A percentile compares a stretch with the other conserved stretches of the same genome.
Conservation (phyloP, 148 eudicot species). For the Vaccinium corymbosum region DNA sequence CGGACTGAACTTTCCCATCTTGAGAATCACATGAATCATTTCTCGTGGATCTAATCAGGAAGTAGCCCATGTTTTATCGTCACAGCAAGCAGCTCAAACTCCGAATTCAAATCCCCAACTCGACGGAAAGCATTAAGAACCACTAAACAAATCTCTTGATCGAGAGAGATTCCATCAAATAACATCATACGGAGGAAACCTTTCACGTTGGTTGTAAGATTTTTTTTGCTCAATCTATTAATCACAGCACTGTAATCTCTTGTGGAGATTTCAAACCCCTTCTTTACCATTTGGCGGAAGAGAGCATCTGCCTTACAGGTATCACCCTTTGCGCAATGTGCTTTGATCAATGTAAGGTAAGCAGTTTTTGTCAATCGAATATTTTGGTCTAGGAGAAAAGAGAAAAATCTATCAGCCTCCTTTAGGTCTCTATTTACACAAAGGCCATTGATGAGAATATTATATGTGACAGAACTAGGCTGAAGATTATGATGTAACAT, state of each 20-base stretch:
- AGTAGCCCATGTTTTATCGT: slow-evolving; percentile 39
- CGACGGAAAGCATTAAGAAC: slow-evolving; percentile 33
- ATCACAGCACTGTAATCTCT: slow-evolving; percentile 74
- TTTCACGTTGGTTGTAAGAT: slow-evolving; percentile 49
- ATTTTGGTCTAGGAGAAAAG: slow-evolving; percentile 41
- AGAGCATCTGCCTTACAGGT: slow-evolving; percentile 37
- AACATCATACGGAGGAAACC: slow-evolving; percentile 59
- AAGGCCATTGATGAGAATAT: slow-evolving; percentile 70
- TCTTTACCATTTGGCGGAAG: slow-evolving; percentile 58
- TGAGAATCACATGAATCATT: slow-evolving; percentile 18
- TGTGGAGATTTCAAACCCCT: slow-evolving; percentile 55
- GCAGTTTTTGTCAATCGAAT: slow-evolving; percentile 54
- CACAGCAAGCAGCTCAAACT: slow-evolving; percentile 26
- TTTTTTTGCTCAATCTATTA: slow-evolving; percentile 76
- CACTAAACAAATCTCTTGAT: slow-evolving; percentile 41
- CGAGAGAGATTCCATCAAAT: slow-evolving; percentile 46
- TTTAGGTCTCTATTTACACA: slow-evolving; percentile 50
- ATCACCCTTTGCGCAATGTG: slow-evolving; percentile 83
- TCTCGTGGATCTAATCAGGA: slow-evolving; percentile 23
- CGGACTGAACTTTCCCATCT: slow-evolving; percentile 5
- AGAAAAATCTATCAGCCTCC: slow-evolving; percentile 53
- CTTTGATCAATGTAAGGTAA: slow-evolving; percentile 68
- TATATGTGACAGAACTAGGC: slow-evolving; percentile 62
- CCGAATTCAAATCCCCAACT: slow-evolving; percentile 26
- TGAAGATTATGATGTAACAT: slow-evolving; percentile 49